Evolutionary conservation across 371 early-diverging fungal genomes (phyloP), one percentile per base, ranked within the genome.

Genomic region (Nematocida parisii): DNA sequence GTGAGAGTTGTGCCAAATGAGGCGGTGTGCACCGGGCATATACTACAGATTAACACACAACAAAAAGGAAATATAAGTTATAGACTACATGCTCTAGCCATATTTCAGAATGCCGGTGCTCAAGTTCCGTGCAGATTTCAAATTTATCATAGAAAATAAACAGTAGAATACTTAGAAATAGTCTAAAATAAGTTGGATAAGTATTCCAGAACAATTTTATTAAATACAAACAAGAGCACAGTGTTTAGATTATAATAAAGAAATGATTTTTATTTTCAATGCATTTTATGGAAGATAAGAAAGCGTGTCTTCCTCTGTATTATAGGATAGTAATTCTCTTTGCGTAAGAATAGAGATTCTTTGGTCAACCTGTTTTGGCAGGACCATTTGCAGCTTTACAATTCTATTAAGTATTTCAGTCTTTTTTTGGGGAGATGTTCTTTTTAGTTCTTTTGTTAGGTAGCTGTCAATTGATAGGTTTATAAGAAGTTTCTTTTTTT

Each of bases 1-100:
- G 64, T 64, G 7, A 45, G 64, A 50, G 42, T 33, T 40, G 64
- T 64, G 64, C 64, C 64, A 64, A 64, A 64, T 64, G 22, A 22
- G 60, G 33, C 33, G 0, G 33, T 33, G 33, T 2, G 33, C 33
- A 2, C 33, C 33, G 33, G 33, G 0, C 2, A 33, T 33, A 33
- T 33, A 33, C 0, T 2, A 33, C 33, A 0, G 1, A 33, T 33
- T 33, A 33, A 33, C 33, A 33, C 33, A 33, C 33, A 33, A 33
- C 0, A 33, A 33, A 33, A 33, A 33, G 33, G 33, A 33, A 33
- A 33, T 33, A 33, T 33, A 33, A 33, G n/a, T 2, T 33, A 33
- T 33, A 33, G 33, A 33, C 33, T 2, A 33, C 33, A 33, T 33
- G 1, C 33, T 33, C 33, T 33, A 0, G 33, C 33, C 2, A 33